Base-by-base conservation (phyloP, 164 flowering plant species). In the Amborella trichopoda region DNA sequence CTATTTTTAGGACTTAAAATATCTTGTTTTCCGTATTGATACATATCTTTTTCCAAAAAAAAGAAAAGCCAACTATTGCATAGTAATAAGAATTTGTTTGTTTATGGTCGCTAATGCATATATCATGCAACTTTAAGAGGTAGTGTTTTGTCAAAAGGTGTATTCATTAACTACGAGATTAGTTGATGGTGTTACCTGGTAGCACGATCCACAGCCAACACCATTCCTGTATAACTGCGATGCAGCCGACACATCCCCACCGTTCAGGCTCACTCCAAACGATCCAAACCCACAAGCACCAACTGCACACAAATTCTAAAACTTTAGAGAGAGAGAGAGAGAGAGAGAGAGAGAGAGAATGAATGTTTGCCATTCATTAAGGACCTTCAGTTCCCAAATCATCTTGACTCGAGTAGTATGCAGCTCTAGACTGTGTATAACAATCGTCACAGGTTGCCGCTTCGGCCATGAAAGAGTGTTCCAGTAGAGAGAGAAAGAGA, bases 191-290 rank as follows among this genome's bases (percentile, higher is more conserved):
- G 10, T 64, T 44, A 74, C 96, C 81, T 89, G 95, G 61, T 82
- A 85, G 59, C 97, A 89, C 32, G 93, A 84, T 16, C 95, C 97
- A 46, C 95, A 85, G 20, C 97, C 97, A 27, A 78, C 63, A 24
- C 97, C 95, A 49, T 61, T 44, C 21, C 85, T 63, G 43, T 75
- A 89, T 34, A 85, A 93, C 13, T 67, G 70, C 18, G 89, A 81
- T 43, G 87, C 93, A 2, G 97, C 83, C 0, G 93, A 71, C 11
- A 85, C 95, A 62, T 89, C 81, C 13, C 93, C 97, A 13, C 72
- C 86, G 28, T 85, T 89, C 25, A 85, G 57, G 13, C 68, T 80
- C n/a, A 87, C 87, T 44, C 97, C 95, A 56, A 78, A 80, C 3
- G 75, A 34, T 9, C 95, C 95, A 38, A 48, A 85, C 5, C 78